phyloP scores from a whole-genome alignment of 2,329 filamentous ascomycete genomes.

The Arthrobotrys musiformis region DNA sequence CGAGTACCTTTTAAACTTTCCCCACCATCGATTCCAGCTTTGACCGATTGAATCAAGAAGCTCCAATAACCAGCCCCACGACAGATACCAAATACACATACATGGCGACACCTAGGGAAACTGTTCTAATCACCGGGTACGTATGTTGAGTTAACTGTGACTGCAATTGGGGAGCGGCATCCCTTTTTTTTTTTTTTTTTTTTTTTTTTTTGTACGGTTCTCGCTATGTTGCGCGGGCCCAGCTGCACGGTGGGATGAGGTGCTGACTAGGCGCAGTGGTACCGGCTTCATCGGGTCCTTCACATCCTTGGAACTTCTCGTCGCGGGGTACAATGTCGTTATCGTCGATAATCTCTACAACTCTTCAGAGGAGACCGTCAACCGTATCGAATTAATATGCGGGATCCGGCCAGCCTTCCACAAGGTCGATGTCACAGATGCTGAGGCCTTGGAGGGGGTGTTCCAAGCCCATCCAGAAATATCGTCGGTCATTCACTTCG shows the following conservation, averaged over 20 bases:
- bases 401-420: constrained; percentile 88
- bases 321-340: constrained; percentile 95
- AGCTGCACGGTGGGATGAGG: constrained; percentile 9
- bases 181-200: no score
- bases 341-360: constrained; percentile 98
- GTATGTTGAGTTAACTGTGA: constrained; percentile 60
- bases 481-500: constrained; percentile 98
- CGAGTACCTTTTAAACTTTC: neutral
- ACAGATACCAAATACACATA: neutral
- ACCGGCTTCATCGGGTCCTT: constrained; percentile 99
- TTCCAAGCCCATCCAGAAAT: constrained; percentile 91
- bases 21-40: constrained; percentile 28
- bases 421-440: constrained; percentile 87
- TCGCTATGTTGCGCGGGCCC: neutral
- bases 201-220: no score
- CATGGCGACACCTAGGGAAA: constrained; percentile 67
- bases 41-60: constrained; percentile 18
- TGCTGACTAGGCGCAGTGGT: constrained; percentile 71
- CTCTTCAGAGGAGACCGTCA: constrained; percentile 87
- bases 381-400: constrained; percentile 92
- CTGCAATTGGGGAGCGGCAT: no score
- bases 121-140: constrained; percentile 92
- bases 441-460: constrained; percentile 82
- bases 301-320: constrained; percentile 88
- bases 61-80: no score